Conservation (phyloP, 2,329 filamentous ascomycete species). For the Huntiella omanensis region DNA sequence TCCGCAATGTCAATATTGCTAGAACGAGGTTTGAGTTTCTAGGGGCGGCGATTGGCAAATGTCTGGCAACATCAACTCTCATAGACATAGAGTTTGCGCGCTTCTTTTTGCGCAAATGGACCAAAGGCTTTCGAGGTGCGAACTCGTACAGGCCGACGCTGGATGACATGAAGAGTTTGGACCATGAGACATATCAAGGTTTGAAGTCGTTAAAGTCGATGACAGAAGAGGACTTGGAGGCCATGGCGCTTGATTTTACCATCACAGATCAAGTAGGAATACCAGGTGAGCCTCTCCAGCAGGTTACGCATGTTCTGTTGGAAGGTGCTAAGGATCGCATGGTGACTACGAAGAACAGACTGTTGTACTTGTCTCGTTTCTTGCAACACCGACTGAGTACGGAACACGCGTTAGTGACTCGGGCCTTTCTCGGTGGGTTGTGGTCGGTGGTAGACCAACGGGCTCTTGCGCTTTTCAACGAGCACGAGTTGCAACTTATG, state of each 20-base stretch:
- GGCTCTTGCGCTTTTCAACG: slow-evolving; percentile 98
- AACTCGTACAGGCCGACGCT: slow-evolving; percentile 62
- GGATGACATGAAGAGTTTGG: slow-evolving; percentile 83
- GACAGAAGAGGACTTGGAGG: slow-evolving; percentile 29
- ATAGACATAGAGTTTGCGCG: slow-evolving; percentile 84
- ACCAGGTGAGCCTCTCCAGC: slow-evolving; percentile 26
- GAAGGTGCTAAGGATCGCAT: slow-evolving; percentile 58
- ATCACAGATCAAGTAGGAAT: slow-evolving; percentile 50
- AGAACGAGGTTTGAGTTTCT: slow-evolving; percentile 66
- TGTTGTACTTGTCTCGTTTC: slow-evolving; percentile 87
- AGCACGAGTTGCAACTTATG: slow-evolving; percentile 79
- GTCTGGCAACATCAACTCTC: slow-evolving; percentile 89
- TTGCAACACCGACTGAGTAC: slow-evolving; percentile 68
- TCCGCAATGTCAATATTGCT: too few relatives aligned
- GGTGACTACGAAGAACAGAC: slow-evolving; percentile 82
- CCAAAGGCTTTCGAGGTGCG: slow-evolving; percentile 40
- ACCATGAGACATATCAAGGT: slow-evolving; percentile 78
- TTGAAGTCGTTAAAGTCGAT: slow-evolving; percentile 61
- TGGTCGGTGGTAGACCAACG: slow-evolving; percentile 73
- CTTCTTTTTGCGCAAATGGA: slow-evolving; percentile 93
- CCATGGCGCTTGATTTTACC: slow-evolving; percentile 69
- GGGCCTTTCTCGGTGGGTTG: slow-evolving; percentile 72
- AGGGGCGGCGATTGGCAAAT: slow-evolving; percentile 85
- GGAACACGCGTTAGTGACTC: slow-evolving; percentile 65
- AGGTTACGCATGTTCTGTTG: slow-evolving; percentile 50